A percentile compares a stretch with the other conserved stretches of the same genome.
These are phyloP conservation scores for Starmerella apis DNA, from an alignment of 805 yeast genomes.

Conservation along the genomic window DNA sequence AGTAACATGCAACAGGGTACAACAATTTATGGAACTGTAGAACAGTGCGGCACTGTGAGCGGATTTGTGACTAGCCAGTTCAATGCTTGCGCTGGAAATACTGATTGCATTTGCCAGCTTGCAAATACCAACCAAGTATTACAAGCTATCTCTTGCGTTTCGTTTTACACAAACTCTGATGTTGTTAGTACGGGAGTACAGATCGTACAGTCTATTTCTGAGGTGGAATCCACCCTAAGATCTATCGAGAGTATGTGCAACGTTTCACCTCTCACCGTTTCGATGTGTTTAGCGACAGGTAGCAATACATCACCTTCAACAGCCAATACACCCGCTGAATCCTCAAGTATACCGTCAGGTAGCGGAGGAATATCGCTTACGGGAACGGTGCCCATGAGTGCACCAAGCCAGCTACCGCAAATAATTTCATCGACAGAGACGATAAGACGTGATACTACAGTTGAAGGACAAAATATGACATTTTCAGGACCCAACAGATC, in stretches of 20 bases:
- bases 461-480: constrained; percentile 1
- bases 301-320: neutral
- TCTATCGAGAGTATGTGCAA: neutral
- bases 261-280: neutral
- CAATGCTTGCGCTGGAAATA: constrained; percentile 3
- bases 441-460: constrained; percentile 1
- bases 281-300: neutral
- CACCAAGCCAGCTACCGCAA: neutral
- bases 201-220: constrained; percentile 5
- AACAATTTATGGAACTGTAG: constrained; percentile 5
- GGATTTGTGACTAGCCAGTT: constrained; percentile 9
- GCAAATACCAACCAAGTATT: neutral
- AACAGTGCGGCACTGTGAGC: constrained; percentile 12
- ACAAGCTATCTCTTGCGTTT: constrained; percentile 8
- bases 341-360: neutral
- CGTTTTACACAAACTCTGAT: constrained; percentile 8
- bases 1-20: constrained; percentile 9
- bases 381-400: neutral
- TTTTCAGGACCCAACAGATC: neutral
- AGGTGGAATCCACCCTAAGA: neutral
- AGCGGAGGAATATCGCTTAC: neutral
- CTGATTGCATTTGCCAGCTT: constrained; percentile 11
- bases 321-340: neutral
- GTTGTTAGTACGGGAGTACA: neutral
- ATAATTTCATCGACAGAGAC: neutral